These are phyloP conservation scores for Plasmodium gaboni DNA, from an alignment of 169 alveolate genomes.

Conservation along the genomic window DNA sequence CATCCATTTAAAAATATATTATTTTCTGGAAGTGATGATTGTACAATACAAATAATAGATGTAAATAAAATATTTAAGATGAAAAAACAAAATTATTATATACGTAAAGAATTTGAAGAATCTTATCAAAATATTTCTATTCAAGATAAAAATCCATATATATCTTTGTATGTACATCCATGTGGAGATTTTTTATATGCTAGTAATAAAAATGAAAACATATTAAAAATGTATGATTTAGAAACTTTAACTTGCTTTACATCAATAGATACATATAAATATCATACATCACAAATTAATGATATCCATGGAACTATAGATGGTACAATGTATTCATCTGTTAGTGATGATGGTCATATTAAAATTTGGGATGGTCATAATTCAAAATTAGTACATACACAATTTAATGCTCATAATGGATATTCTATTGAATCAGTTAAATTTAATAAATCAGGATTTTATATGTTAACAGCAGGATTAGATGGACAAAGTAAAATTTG, in stretches of 20 bases:
- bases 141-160: conserved; percentile 57
- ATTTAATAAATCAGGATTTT: conserved; percentile 76
- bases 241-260: conserved; percentile 79
- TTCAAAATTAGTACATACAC: conserved; percentile 76
- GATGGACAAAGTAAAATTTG: conserved; percentile 83
- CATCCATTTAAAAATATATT: conserved; percentile 58
- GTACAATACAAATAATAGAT: conserved; percentile 54
- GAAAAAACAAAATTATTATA: conserved; percentile 17
- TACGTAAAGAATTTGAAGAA: conserved; percentile 16
- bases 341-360: conserved; percentile 34
- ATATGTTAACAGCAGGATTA: conserved; percentile 81
- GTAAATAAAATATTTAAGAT: conserved; percentile 33
- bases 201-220: conserved; percentile 80
- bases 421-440: conserved; percentile 78
- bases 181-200: conserved; percentile 86
- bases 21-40: conserved; percentile 71
- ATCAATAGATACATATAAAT: conserved; percentile 4
- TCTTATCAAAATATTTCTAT: conserved; percentile 16
- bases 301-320: conserved; percentile 58
- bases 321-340: conserved; percentile 42
- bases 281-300: conserved; percentile 47
- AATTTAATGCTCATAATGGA: conserved; percentile 77
- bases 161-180: conserved; percentile 82
- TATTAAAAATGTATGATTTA: conserved; percentile 81
- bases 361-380: conserved; percentile 84